A percentile compares a stretch with the other conserved stretches of the same genome.
Conservation (phyloP, 495 filamentous ascomycete genomes). For the Penicillium chermesinum region DNA sequence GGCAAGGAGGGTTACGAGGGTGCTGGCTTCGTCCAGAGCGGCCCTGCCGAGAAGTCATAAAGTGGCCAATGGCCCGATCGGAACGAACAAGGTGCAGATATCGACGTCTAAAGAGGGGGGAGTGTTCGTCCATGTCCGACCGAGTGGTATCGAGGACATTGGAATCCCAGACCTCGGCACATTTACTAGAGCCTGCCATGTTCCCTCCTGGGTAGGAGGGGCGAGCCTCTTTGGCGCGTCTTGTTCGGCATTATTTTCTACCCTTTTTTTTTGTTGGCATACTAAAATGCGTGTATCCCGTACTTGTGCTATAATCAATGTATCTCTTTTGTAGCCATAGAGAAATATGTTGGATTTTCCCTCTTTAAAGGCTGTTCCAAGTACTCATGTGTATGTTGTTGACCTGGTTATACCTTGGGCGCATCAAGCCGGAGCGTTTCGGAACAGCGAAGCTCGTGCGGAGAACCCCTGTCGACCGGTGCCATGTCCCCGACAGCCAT, state of each 20-base stretch:
- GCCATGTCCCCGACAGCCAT: neutral
- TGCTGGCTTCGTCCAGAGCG: slow-evolving; percentile 76
- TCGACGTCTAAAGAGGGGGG: slow-evolving; percentile 8
- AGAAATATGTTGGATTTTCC: slow-evolving; percentile 22
- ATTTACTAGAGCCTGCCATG: slow-evolving; percentile 16
- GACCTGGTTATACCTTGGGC: neutral
- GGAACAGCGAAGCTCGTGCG: slow-evolving; percentile 26
- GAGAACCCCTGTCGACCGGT: slow-evolving; percentile 25
- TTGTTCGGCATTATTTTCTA: slow-evolving; percentile 17
- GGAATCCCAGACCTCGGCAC: slow-evolving; percentile 4
- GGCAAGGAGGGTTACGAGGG: slow-evolving; percentile 75
- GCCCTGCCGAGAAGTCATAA: slow-evolving; percentile 41
- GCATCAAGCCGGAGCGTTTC: slow-evolving; percentile 23
- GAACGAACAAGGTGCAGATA: slow-evolving; percentile 23
- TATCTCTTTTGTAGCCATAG: slow-evolving; percentile 48
- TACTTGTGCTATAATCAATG: slow-evolving; percentile 50
- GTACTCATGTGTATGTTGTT: slow-evolving; percentile 1
- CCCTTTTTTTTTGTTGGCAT: slow-evolving; percentile 37
- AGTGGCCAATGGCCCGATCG: slow-evolving; percentile 17
- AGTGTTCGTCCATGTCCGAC: slow-evolving; percentile 3
- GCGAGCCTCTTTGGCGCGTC: slow-evolving; percentile 5
- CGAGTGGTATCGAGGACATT: neutral
- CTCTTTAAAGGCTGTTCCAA: slow-evolving; percentile 8
- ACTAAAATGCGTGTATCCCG: slow-evolving; percentile 44
- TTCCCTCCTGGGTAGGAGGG: slow-evolving; percentile 9